Base-by-base conservation (phyloP, 306 rosid genomes). In the Cucurbita moschata region DNA sequence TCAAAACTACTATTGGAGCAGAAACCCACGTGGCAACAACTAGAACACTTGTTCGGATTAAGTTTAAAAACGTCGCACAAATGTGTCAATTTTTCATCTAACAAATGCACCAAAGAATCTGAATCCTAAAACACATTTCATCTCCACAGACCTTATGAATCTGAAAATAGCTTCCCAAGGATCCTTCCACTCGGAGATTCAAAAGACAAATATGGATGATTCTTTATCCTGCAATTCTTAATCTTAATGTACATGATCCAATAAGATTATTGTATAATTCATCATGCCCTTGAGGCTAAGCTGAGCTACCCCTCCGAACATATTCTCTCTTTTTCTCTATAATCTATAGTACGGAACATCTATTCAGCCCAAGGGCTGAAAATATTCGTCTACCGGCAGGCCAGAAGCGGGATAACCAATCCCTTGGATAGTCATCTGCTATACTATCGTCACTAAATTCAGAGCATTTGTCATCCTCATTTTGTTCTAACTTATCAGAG, bases 381-480 rank as follows among this genome's bases (percentile, higher is more conserved):
- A 84, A 85, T 53, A 86, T 14, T 83, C 86, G 80, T 70, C 86
- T 76, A 49, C 87, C 80, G 21, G 76, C 13, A 6, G 91, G 86
- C 99, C 92, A 81, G 76, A 91, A 57, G 72, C 43, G 76, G 78
- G 95, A 85, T 75, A 88, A 83, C 96, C 89, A 87, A 72, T 88
- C 78, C 78, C 43, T 60, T 79, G 1, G 85, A 15, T 23, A 73
- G 12, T 77, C 83, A 54, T 76, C 81, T 0, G 68, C 75, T 4
- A 73, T 88, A 26, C 63, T 43, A 65, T 43, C 84, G 74, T 91
- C 97, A 58, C 78, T 82, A 10, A 83, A 77, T 72, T 81, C 88
- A 23, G 81, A 94, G 8, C 81, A 85, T 46, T 56, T 79, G 30
- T 81, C 81, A 63, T 74, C 68, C 69, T 66, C 87, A 74, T 82